Evolutionary conservation across 352 stramenopile genomes (phyloP).

Genomic region (Elongisporangium undulatum): DNA sequence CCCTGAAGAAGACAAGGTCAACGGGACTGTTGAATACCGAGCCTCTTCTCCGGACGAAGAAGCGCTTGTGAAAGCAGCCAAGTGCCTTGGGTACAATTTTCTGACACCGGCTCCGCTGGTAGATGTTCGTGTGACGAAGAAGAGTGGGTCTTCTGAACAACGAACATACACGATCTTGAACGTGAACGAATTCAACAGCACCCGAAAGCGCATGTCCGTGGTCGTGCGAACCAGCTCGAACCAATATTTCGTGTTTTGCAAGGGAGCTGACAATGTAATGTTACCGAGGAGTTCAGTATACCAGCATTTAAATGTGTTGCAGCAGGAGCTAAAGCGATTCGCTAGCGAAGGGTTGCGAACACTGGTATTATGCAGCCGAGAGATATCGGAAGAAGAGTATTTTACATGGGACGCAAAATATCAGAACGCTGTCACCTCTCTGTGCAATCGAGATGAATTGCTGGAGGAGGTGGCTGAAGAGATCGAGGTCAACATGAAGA

Average conservation of each 20-base stretch:
- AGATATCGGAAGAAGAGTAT: constrained; percentile 59
- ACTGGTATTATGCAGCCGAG: constrained; percentile 62
- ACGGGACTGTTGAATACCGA: constrained; percentile 65
- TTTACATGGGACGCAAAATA: constrained; percentile 55
- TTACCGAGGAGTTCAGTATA: constrained; percentile 45
- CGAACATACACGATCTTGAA: constrained; percentile 66
- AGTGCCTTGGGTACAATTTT: constrained; percentile 83
- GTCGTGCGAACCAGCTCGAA: constrained; percentile 66
- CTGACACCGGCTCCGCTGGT: constrained; percentile 50
- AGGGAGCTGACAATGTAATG: constrained; percentile 86
- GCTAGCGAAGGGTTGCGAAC: constrained; percentile 82
- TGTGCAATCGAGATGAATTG: constrained; percentile 49
- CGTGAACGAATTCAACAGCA: constrained; percentile 87
- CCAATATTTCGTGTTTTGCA: constrained; percentile 59
- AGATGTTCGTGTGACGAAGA: constrained; percentile 47
- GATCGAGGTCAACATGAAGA: constrained; percentile 70
- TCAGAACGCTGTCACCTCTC: constrained; percentile 51
- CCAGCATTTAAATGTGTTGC: constrained; percentile 21
- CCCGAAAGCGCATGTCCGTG: constrained; percentile 98
- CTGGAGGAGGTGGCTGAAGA: constrained; percentile 51
- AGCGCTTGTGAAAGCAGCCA: constrained; percentile 88
- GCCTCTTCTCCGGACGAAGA: constrained; percentile 92
- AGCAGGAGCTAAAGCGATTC: constrained; percentile 70
- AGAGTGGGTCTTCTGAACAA: constrained; percentile 17
- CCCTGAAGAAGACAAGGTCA: constrained; percentile 41